Conservation (phyloP, 1,139 yeast species). For the Taphrina sp. region DNA sequence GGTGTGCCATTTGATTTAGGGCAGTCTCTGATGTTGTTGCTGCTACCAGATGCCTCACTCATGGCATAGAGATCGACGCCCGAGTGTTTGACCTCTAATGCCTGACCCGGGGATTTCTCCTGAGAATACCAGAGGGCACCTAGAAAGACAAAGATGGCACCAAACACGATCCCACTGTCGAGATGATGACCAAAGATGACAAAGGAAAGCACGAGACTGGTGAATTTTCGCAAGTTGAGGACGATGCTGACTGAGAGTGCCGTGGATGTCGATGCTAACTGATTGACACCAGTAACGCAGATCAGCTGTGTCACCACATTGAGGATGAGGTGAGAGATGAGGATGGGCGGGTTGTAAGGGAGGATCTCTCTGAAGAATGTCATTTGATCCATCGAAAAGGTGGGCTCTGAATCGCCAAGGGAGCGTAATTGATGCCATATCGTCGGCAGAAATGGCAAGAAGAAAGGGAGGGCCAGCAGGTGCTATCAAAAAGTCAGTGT, state of each 20-base stretch:
- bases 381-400: constrained; percentile 22
- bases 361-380: neutral
- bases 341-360: constrained; percentile 37
- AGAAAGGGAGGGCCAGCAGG: constrained; percentile 57
- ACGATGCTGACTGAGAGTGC: constrained; percentile 64
- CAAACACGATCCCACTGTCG: constrained; percentile 46
- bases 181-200: constrained; percentile 47
- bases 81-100: neutral
- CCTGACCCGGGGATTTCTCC: neutral
- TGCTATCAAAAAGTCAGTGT: too few relatives aligned
- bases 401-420: constrained; percentile 34
- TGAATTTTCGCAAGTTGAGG: constrained; percentile 59
- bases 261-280: constrained; percentile 56
- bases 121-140: constrained; percentile 29
- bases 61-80: constrained; percentile 3
- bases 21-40: too few relatives aligned
- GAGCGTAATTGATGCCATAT: constrained; percentile 39
- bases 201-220: constrained; percentile 58
- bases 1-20: neutral
- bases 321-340: constrained; percentile 43
- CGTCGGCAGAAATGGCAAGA: constrained; percentile 46
- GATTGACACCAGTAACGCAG: constrained; percentile 68
- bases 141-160: constrained; percentile 46
- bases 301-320: constrained; percentile 63
- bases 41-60: too few relatives aligned